Percentiles rank a stretch among this genome's conserved stretches.
phyloP scores from a whole-genome alignment of 768 basidiomycete genomes.

The Rhizopogon vulgaris region DNA sequence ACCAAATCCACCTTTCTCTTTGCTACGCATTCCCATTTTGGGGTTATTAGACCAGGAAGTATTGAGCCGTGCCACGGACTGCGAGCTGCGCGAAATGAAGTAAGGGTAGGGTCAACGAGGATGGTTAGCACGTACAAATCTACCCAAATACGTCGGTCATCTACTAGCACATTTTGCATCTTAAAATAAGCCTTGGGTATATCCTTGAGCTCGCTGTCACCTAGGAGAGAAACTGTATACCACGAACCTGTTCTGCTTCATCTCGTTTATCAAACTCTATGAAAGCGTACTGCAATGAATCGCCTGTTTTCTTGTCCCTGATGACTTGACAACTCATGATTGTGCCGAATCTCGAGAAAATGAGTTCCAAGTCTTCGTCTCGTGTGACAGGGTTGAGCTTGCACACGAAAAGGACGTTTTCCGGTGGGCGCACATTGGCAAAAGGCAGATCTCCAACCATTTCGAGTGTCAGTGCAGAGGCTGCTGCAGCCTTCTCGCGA shows the following conservation, averaged over 20 bases:
- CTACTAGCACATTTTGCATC: constrained; percentile 98
- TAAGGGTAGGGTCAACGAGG: not conserved
- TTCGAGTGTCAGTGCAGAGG: constrained; percentile 93
- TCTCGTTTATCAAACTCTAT: constrained; percentile 95
- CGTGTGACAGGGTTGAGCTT: constrained; percentile 94
- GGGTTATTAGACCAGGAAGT: constrained; percentile 77
- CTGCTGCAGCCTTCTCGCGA: constrained; percentile 83
- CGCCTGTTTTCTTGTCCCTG: constrained; percentile 91
- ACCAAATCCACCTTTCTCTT: constrained; percentile 45
- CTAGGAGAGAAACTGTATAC: not conserved
- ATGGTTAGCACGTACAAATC: constrained; percentile 68
- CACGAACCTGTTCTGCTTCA: constrained; percentile 83
- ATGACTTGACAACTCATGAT: constrained; percentile 99
- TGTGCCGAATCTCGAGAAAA: constrained; percentile 91
- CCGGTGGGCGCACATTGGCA: constrained; percentile 94
- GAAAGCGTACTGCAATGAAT: constrained; percentile 96
- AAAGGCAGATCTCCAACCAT: constrained; percentile 99
- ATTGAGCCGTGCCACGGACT: constrained; percentile 90
- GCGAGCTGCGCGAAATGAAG: constrained; percentile 50
- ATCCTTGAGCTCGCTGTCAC: constrained; percentile 4
- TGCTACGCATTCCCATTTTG: constrained; percentile 37
- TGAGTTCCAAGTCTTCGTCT: constrained; percentile 94
- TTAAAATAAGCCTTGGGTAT: constrained; percentile 85
- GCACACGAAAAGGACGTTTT: constrained; percentile 98
- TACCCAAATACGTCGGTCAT: constrained; percentile 97